Evolutionary conservation across 169 alveolate genomes (phyloP).

Genomic region (Plasmodium billcollinsi): DNA sequence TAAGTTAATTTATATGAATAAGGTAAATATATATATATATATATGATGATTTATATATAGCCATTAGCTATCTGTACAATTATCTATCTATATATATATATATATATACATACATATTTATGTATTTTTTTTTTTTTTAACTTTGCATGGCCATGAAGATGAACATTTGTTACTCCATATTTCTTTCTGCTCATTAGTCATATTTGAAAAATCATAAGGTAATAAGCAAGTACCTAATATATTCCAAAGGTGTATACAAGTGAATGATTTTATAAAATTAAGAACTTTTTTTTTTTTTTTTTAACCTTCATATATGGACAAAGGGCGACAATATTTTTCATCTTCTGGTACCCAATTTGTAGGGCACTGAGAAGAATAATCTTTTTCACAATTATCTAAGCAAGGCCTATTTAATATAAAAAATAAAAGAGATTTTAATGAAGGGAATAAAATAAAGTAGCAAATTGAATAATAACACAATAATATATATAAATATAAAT

Average conservation of each 20-base stretch:
- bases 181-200: conserved; percentile 58
- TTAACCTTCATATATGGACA: conserved; percentile 44
- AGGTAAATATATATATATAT: background rate
- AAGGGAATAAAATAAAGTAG: background rate
- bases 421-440: background rate
- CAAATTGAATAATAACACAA: background rate
- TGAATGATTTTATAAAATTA: background rate
- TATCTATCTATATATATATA: background rate
- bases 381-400: conserved; percentile 33
- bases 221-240: conserved; percentile 41
- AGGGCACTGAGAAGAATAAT: conserved; percentile 71
- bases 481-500: background rate
- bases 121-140: conserved; percentile 2
- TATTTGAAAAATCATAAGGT: conserved; percentile 51
- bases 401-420: conserved; percentile 57
- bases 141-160: conserved; percentile 73
- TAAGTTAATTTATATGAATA: background rate
- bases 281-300: conserved; percentile 1
- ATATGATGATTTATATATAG: background rate
- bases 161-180: conserved; percentile 71
- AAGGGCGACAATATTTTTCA: conserved; percentile 44
- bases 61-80: background rate
- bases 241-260: no score
- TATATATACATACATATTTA: background rate
- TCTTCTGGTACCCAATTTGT: conserved; percentile 59